Evolutionary conservation across 2,329 filamentous ascomycete species (phyloP).

Genomic region (Colletotrichum liriopes): DNA sequence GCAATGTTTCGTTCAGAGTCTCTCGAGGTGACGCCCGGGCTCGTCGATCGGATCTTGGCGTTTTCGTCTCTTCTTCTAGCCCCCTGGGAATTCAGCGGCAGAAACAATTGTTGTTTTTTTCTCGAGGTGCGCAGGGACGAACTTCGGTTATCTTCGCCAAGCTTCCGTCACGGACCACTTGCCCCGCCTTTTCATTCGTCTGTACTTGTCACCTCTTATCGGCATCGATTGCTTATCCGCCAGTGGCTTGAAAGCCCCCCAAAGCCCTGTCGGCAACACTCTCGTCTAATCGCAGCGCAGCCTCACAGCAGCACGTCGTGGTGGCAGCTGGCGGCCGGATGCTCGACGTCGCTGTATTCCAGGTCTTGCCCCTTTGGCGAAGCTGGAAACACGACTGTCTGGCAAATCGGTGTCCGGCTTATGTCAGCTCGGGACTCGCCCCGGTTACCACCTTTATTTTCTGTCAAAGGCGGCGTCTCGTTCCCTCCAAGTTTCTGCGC

Average conservation of each 20-base stretch:
- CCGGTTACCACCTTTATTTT: neutral
- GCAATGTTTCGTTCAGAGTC: no score
- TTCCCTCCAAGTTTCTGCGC: neutral
- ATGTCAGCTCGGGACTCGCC: slow-evolving; percentile 19
- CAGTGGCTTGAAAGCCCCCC: neutral
- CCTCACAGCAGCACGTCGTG: neutral
- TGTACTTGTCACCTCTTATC: slow-evolving; percentile 11
- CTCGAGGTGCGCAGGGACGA: slow-evolving; percentile 22
- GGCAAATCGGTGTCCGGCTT: neutral
- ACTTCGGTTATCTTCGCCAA: slow-evolving; percentile 32
- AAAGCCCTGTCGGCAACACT: neutral
- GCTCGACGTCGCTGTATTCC: neutral
- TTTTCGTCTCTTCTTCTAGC: neutral
- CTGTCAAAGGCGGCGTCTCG: neutral
- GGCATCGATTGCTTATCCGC: neutral
- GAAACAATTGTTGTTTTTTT: slow-evolving; percentile 22
- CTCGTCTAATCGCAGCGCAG: neutral
- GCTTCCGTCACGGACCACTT: slow-evolving; percentile 20
- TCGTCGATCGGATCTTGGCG: slow-evolving; percentile 5
- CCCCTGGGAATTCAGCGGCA: neutral
- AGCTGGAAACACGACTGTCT: neutral
- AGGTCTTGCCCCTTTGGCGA: neutral
- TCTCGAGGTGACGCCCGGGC: neutral
- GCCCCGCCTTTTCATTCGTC: slow-evolving; percentile 30
- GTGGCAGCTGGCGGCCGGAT: neutral